Evolutionary conservation across 2,329 filamentous ascomycete genomes (phyloP), one percentile per base, ranked within the genome.

Genomic region (Colletotrichum spinosum): DNA sequence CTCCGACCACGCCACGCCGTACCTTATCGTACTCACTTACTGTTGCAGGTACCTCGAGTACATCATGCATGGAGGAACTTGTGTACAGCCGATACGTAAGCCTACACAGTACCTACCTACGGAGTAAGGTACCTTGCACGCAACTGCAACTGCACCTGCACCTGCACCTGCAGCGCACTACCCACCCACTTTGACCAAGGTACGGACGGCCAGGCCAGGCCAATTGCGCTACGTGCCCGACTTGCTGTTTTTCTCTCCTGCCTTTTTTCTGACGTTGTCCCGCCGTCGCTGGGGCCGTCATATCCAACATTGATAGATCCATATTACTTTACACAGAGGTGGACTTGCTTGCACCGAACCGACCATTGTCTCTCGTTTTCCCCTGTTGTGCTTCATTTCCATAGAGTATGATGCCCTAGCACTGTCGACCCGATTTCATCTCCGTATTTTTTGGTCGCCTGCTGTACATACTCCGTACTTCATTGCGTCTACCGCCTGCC

Each of bases 301-400:
- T 63, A 66, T 66, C 62, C 63, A 63, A 49, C 39, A 46, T 41
- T 63, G 58, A 63, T 53, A 66, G 63, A 66, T 62, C 63, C 63
- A 66, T 66, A 66, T 63, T 56, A 63, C 48, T 53, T 37, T 25
- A 25, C 25, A 25, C 25, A 25, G 33, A 56, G 53, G 58, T 66
- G 58, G 63, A 46, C 53, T 63, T 42, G 42, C 52, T 49, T 63
- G 63, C 48, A 42, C 59, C 63, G 42, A 57, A 57, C 63, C 53
- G 42, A 48, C 48, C 58, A 62, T 17, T 42, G 48, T 66, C 59
- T 57, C 53, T 63, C 59, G 58, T 50, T 64, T 25, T 63, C 59
- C 63, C 59, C 53, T 62, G 58, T 37, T 42, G 58, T 46, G 62
- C 58, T 63, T 57, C 53, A 57, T 57, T 63, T 57, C 52, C 63